A percentile compares a stretch with the other conserved stretches of the same genome.
These are phyloP conservation scores for Sporothrix pallida DNA, from an alignment of 2,329 filamentous ascomycete genomes.

Conservation along the genomic window DNA sequence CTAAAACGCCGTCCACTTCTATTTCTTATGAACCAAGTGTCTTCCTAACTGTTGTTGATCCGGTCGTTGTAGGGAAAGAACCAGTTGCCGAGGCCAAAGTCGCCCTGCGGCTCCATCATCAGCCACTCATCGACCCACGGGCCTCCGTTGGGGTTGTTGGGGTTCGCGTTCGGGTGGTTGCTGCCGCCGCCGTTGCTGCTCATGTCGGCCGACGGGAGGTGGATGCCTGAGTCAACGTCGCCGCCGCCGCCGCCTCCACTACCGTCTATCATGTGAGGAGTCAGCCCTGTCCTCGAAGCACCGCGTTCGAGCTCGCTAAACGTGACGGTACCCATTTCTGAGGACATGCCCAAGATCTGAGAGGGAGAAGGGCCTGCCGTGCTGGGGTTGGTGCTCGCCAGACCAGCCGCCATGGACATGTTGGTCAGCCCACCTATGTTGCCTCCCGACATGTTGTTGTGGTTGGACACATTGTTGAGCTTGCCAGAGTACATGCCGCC, in stretches of 20 bases:
- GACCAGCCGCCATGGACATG: not conserved
- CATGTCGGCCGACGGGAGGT: conserved; percentile 27
- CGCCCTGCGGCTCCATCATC: conserved; percentile 31
- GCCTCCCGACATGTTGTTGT: not conserved
- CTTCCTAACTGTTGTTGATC: conserved; percentile 28
- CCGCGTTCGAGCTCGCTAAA: not conserved
- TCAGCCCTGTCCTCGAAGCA: not conserved
- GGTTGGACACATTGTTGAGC: not conserved
- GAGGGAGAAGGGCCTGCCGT: conserved; percentile 18
- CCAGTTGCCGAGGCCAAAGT: conserved; percentile 35
- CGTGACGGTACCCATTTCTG: not conserved
- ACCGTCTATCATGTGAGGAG: conserved; percentile 1
- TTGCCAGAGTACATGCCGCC: not conserved
- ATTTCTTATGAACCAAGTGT: not conserved
- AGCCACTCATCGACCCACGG: conserved; percentile 35
- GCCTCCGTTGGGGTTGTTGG: not conserved
- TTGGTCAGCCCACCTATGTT: not conserved
- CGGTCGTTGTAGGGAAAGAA: conserved; percentile 37
- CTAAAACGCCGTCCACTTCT: not conserved
- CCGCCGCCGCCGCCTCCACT: not conserved
- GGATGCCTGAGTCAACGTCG: conserved; percentile 31
- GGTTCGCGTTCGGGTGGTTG: conserved; percentile 11
- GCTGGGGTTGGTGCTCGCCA: conserved; percentile 8
- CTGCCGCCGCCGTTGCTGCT: conserved; percentile 22
- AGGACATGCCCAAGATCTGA: conserved; percentile 23